Base-by-base conservation (phyloP, 805 yeast genomes). In the Starmera quercuum region DNA sequence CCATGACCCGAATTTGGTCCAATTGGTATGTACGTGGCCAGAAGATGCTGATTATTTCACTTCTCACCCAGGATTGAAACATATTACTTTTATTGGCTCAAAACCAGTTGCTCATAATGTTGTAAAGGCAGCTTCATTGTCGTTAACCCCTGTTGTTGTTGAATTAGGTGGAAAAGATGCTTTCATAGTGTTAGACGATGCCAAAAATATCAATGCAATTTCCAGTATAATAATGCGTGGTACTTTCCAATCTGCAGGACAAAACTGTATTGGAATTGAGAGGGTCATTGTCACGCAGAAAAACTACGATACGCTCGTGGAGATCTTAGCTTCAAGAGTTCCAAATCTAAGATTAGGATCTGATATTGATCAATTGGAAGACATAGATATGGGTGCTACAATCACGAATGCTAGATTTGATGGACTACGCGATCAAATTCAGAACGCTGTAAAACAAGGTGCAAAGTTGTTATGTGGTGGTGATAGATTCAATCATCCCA, bases 161-260 rank as follows among this genome's bases (percentile, higher is more conserved):
- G 99, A 92, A 58, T 67, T 92, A 24, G 99, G 99, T 24, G 99
- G 99, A 15, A 92, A 92, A 51, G 99, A 92, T 56, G 82, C 97
- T 0, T 75, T 86, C 15, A 69, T 92, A 33, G 86, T 88, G 4
- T 68, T 92, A 43, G 97, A 90, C 49, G 92, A 85, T 45, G 81
- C 74, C 26, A 64, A 73, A 41, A 75, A 78, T 42, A 44, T 73
- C 27, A 57, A 66, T 7, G 59, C 68, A 5, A 61, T 81, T 27
- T 78, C 95, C 0, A 84, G 95, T 12, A 77, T 87, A 18, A 71
- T 92, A 26, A 71, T 92, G 81, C 71, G 99, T 51, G 99, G 98
- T 23, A 81, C 95, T 1, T 92, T 90, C 64, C 99, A 92, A 61
- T 83, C 95, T 34, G 83, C 95, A 0, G 99, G 99, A 10, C 99